Evolutionary conservation across 345 rosid genomes (phyloP).

Genomic region (Linum lewisii): DNA sequence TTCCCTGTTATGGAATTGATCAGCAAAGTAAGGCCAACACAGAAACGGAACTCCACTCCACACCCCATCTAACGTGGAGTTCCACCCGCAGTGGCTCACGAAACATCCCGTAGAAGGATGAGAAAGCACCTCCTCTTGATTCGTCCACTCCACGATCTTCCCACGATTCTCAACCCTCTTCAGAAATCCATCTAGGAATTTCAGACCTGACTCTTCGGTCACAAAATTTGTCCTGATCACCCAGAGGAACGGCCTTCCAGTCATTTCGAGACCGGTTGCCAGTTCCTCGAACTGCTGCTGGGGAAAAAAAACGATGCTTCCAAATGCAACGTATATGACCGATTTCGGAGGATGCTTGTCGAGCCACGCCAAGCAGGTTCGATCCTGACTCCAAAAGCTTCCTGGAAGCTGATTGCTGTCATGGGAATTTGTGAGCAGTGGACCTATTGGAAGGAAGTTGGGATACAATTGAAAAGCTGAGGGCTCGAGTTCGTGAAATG

Average conservation of each 20-base stretch:
- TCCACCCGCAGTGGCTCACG: conserved; percentile 55
- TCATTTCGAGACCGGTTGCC: conserved; percentile 30
- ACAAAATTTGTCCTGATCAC: conserved; percentile 25
- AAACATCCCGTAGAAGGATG: conserved; percentile 40
- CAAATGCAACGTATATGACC: conserved; percentile 54
- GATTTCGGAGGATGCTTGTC: conserved; percentile 35
- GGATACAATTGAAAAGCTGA: conserved; percentile 26
- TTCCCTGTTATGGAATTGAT: conserved; percentile 35
- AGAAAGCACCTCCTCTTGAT: conserved; percentile 39
- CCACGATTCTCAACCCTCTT: conserved; percentile 32
- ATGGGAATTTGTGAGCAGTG: conserved; percentile 50
- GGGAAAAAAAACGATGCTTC: conserved; percentile 29
- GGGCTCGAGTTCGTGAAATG: conserved; percentile 41
- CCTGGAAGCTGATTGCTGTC: conserved; percentile 24
- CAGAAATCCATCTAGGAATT: conserved; percentile 13
- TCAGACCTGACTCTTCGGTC: background rate
- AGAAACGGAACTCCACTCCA: conserved; percentile 41
- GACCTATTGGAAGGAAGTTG: conserved; percentile 36
- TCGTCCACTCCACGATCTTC: conserved; percentile 35
- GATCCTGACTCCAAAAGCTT: conserved; percentile 31
- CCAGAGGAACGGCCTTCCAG: conserved; percentile 40
- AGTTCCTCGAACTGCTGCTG: conserved; percentile 31
- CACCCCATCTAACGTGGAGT: conserved; percentile 41
- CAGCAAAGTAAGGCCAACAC: conserved; percentile 40
- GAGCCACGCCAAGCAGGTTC: conserved; percentile 44